Evolutionary conservation across 2,329 filamentous ascomycete species (phyloP).

Genomic region (Phaeophleospora eucalypticola): DNA sequence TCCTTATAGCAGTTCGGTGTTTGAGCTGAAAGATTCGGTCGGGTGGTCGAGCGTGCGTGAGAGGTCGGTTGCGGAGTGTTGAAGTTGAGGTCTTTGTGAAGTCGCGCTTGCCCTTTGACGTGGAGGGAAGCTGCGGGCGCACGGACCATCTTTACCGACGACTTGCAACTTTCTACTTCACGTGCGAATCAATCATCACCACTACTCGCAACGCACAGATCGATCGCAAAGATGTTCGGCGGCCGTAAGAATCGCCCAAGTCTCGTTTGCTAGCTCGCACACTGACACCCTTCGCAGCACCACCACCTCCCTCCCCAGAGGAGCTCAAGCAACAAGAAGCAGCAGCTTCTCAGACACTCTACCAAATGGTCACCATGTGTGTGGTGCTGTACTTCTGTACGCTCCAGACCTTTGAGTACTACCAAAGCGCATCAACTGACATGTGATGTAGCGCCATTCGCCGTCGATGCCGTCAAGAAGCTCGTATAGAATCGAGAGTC

Average conservation of each 20-base stretch:
- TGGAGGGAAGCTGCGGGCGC: constrained; percentile 2
- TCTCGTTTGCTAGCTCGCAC: constrained; percentile 1
- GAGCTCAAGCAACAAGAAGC: constrained; percentile 66
- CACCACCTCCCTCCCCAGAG: constrained; percentile 65
- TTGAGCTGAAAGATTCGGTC: background rate
- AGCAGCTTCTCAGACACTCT: constrained; percentile 63
- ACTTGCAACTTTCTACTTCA: background rate
- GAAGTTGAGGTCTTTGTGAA: constrained; percentile 5
- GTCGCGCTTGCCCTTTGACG: background rate
- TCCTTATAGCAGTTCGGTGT: background rate
- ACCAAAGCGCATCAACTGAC: background rate
- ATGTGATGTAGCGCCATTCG: constrained; percentile 48
- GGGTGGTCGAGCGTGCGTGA: too few relatives aligned
- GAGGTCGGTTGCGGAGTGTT: background rate
- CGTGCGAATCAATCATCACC: constrained; percentile 2
- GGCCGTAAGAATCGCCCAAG: constrained; percentile 20
- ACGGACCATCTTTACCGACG: background rate
- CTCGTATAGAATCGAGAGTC: constrained; percentile 33
- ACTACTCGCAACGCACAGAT: background rate
- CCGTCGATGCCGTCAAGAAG: constrained; percentile 52
- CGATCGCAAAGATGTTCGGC: constrained; percentile 28
- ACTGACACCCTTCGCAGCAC: constrained; percentile 45
- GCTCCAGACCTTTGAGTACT: constrained; percentile 29
- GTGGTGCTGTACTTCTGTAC: constrained; percentile 73
- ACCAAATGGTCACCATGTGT: constrained; percentile 62